phyloP scores from a whole-genome alignment of 108 stramenopile genomes.

The Nitzschia palea region DNA sequence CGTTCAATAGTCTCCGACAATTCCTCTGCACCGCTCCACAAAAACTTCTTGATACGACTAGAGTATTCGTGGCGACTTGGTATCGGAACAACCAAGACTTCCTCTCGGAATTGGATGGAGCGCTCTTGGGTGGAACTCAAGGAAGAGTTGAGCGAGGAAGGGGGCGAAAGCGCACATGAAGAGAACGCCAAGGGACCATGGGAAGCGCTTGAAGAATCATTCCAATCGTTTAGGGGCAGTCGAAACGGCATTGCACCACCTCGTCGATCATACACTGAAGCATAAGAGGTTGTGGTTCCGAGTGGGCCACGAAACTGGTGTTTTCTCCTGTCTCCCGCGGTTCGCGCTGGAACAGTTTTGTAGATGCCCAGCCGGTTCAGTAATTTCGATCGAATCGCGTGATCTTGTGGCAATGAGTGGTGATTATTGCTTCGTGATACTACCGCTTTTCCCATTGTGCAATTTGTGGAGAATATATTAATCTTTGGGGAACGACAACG shows the following conservation, averaged over 20 bases:
- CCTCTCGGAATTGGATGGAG: slow-evolving; percentile 14
- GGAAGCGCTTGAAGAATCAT: neutral
- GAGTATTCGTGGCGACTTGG: slow-evolving; percentile 67
- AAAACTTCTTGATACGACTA: slow-evolving; percentile 41
- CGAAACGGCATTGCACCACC: neutral
- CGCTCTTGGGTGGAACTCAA: neutral
- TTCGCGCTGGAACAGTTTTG: slow-evolving; percentile 7
- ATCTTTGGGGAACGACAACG: no score
- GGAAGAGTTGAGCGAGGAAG: neutral
- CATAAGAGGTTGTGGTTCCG: neutral
- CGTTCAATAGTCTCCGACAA: slow-evolving; percentile 59
- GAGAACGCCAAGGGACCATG: neutral
- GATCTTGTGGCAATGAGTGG: neutral
- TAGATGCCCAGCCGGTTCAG: slow-evolving; percentile 5
- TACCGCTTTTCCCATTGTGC: slow-evolving; percentile 4
- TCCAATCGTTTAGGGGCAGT: neutral
- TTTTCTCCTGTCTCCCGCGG: slow-evolving; percentile 1
- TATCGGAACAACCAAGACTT: slow-evolving; percentile 62
- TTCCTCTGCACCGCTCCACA: slow-evolving; percentile 63
- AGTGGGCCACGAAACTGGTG: neutral
- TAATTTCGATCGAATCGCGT: neutral
- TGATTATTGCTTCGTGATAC: neutral
- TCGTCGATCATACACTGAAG: neutral
- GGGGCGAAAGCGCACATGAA: neutral
- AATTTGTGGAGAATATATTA: no score